Conservation (phyloP, 257 asterid species). For the Solanum tacnaense region DNA sequence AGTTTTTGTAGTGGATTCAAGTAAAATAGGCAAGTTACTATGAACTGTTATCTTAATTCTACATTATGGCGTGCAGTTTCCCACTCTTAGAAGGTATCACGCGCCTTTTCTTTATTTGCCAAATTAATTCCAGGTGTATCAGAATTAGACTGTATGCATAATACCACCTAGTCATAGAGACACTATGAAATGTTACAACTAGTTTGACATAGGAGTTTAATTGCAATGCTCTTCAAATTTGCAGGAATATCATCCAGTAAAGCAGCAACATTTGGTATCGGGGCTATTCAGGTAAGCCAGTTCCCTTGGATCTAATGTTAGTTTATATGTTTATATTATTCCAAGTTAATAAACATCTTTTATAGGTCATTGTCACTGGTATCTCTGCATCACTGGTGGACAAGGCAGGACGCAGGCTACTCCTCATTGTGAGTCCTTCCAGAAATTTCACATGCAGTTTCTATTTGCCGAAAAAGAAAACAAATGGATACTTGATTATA, state of each 20-base stretch:
- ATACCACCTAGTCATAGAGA: neutral
- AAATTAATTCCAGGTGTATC: neutral
- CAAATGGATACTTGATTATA: neutral
- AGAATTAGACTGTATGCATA: neutral
- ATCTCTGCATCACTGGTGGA: constrained; percentile 57
- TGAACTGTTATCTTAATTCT: neutral
- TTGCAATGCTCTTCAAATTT: constrained; percentile 1
- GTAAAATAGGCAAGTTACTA: neutral
- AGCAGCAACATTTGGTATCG: constrained; percentile 74
- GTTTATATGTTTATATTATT: neutral
- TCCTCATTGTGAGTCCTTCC: constrained; percentile 52
- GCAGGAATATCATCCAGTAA: constrained; percentile 66
- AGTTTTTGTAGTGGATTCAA: neutral
- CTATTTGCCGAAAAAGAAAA: neutral
- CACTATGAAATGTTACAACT: neutral
- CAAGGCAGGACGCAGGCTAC: constrained; percentile 77
- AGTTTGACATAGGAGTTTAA: neutral
- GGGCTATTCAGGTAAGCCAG: constrained; percentile 61
- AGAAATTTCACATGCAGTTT: neutral
- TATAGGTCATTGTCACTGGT: constrained; percentile 64
- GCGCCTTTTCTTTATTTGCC: neutral
- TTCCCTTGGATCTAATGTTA: neutral
- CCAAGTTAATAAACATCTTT: neutral
- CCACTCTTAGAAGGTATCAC: neutral
- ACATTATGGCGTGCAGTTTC: neutral